Evolutionary conservation across 169 alveolate genomes (phyloP).

Genomic region (Miamiensis avidus): DNA sequence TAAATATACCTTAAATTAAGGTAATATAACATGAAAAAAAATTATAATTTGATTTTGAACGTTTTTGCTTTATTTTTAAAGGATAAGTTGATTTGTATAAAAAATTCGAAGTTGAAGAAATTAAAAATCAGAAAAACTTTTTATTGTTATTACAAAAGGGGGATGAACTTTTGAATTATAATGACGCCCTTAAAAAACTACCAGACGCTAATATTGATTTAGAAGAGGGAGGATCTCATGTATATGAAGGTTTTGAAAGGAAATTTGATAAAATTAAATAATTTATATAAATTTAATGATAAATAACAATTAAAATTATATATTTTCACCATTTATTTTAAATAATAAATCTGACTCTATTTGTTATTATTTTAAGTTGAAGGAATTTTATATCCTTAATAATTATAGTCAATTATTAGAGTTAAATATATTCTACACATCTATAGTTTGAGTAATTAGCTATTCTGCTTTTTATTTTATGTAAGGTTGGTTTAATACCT

Average conservation of each 20-base stretch:
- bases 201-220: constrained; percentile 8
- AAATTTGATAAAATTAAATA: neutral
- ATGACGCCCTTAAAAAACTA: neutral
- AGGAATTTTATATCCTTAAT: no score
- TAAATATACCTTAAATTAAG: neutral
- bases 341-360: no score
- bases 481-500: no score
- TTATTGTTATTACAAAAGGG: neutral
- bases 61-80: neutral
- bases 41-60: no score
- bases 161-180: constrained; percentile 22
- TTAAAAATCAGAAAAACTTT: constrained; percentile 5
- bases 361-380: no score
- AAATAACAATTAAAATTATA: neutral
- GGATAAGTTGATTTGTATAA: neutral
- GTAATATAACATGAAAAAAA: neutral
- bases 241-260: neutral
- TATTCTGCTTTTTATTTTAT: no score
- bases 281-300: neutral
- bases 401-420: no score
- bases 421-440: no score
- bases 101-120: constrained; percentile 6
- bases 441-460: no score
- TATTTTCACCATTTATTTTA: no score
- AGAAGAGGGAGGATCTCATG: constrained; percentile 24